These are phyloP conservation scores for Acer campestre DNA, from an alignment of 345 rosid species.

Conservation along the genomic window DNA sequence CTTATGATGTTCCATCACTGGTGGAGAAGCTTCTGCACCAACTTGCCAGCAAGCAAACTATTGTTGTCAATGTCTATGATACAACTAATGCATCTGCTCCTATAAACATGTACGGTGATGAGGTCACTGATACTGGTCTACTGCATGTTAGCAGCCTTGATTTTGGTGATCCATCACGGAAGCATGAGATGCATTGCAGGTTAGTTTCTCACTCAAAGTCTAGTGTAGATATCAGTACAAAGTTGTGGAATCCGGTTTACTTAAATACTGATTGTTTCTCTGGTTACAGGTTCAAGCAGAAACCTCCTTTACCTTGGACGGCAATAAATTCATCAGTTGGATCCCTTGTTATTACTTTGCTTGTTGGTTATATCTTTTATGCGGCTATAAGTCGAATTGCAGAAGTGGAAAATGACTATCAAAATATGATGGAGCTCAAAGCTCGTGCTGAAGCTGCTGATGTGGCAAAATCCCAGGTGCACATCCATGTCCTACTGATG, in stretches of 20 bases:
- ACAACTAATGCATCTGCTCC: constrained; percentile 70
- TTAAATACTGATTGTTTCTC: constrained; percentile 16
- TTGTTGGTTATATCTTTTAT: constrained; percentile 71
- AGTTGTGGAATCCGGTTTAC: constrained; percentile 21
- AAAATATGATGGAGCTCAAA: constrained; percentile 76
- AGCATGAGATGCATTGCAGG: constrained; percentile 99
- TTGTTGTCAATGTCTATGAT: constrained; percentile 88
- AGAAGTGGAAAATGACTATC: constrained; percentile 76
- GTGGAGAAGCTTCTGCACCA: constrained; percentile 96
- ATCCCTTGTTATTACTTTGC: constrained; percentile 67
- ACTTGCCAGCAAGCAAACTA: constrained; percentile 89
- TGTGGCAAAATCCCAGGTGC: constrained; percentile 94
- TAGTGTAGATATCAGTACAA: constrained; percentile 4
- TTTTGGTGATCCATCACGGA: constrained; percentile 92
- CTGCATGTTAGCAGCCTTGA: constrained; percentile 66
- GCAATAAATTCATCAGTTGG: constrained; percentile 67
- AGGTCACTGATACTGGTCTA: constrained; percentile 61
- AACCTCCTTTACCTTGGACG: constrained; percentile 76
- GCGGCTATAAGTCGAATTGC: constrained; percentile 76
- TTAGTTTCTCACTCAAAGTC: constrained; percentile 25
- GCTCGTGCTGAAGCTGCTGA: constrained; percentile 98
- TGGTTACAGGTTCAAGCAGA: constrained; percentile 72
- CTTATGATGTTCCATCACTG: constrained; percentile 93
- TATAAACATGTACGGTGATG: constrained; percentile 84
- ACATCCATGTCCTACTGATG: constrained; percentile 7